phyloP scores from a whole-genome alignment of 176 grass and related monocot species.

The Bolboschoenus planiculmis region DNA sequence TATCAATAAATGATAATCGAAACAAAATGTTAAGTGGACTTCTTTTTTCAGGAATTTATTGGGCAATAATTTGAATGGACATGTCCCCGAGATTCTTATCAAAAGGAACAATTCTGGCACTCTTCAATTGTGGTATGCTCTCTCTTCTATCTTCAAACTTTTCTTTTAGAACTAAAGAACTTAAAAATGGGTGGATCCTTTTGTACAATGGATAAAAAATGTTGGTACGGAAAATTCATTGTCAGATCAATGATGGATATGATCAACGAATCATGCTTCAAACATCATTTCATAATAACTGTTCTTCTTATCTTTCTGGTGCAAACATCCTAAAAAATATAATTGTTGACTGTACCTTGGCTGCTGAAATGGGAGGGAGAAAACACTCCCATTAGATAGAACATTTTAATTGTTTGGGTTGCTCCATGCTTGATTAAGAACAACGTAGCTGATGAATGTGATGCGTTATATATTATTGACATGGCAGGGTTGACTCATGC shows the following conservation, averaged over 20 bases:
- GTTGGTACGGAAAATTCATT: neutral
- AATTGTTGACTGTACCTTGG: neutral
- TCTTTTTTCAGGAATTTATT: neutral
- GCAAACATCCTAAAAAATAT: neutral
- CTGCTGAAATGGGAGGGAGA: neutral
- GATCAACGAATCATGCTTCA: too few relatives aligned
- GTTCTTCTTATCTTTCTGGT: too few relatives aligned
- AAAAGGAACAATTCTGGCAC: neutral
- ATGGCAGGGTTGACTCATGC: neutral
- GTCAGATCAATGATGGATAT: too few relatives aligned
- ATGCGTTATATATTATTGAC: neutral
- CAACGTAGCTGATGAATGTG: neutral
- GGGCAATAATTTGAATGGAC: neutral
- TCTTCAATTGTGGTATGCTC: neutral
- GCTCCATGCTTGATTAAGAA: neutral
- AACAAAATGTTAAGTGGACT: neutral
- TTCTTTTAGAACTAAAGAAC: neutral
- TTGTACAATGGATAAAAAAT: neutral
- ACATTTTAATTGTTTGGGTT: neutral
- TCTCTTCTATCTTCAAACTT: neutral
- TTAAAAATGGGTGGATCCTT: neutral
- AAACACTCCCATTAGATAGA: neutral
- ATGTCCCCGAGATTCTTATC: neutral
- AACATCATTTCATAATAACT: neutral
- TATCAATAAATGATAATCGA: neutral